phyloP scores from a whole-genome alignment of 352 stramenopile species.

The Phytophthora lateralis region DNA sequence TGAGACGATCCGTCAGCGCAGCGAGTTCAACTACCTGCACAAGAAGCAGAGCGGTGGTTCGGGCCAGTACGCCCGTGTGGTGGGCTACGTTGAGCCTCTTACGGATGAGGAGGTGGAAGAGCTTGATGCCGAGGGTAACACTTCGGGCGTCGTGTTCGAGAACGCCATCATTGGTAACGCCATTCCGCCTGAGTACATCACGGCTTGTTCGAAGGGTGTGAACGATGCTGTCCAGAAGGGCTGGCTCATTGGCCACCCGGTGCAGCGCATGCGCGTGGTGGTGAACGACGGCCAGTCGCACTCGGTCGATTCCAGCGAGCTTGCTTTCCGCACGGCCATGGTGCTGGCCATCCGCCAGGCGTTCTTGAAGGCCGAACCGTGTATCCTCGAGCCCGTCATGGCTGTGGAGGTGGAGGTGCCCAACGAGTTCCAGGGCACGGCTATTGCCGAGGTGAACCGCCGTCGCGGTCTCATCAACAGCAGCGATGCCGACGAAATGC shows the following conservation, averaged over 20 bases:
- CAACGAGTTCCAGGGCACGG: slow-evolving; percentile 96
- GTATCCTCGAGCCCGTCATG: slow-evolving; percentile 97
- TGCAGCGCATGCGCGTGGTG: slow-evolving; percentile 87
- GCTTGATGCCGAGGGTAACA: slow-evolving; percentile 36
- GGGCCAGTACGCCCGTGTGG: slow-evolving; percentile 97
- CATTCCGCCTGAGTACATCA: slow-evolving; percentile 99
- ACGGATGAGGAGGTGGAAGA: slow-evolving; percentile 77
- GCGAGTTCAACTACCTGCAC: slow-evolving; percentile 99
- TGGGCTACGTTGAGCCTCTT: slow-evolving; percentile 98
- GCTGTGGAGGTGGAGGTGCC: slow-evolving; percentile 93
- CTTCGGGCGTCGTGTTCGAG: slow-evolving; percentile 92
- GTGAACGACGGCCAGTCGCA: slow-evolving; percentile 94
- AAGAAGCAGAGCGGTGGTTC: slow-evolving; percentile 99
- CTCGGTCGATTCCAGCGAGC: slow-evolving; percentile 98
- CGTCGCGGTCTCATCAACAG: slow-evolving; percentile 96
- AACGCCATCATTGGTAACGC: slow-evolving; percentile 98
- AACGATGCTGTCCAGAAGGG: slow-evolving; percentile 96
- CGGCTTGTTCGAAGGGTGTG: slow-evolving; percentile 97
- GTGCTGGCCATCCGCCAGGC: slow-evolving; percentile 94
- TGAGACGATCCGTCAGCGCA: slow-evolving; percentile 94
- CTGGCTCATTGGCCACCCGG: slow-evolving; percentile 95
- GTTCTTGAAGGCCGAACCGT: slow-evolving; percentile 93
- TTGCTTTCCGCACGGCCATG: slow-evolving; percentile 98
- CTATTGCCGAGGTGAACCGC: slow-evolving; percentile 94
- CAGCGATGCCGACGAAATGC: slow-evolving; percentile 95